Percentiles rank a stretch among this genome's conserved stretches.
These are phyloP conservation scores for Penicillium simplicissimum DNA, from an alignment of 495 filamentous ascomycete species.

Conservation along the genomic window DNA sequence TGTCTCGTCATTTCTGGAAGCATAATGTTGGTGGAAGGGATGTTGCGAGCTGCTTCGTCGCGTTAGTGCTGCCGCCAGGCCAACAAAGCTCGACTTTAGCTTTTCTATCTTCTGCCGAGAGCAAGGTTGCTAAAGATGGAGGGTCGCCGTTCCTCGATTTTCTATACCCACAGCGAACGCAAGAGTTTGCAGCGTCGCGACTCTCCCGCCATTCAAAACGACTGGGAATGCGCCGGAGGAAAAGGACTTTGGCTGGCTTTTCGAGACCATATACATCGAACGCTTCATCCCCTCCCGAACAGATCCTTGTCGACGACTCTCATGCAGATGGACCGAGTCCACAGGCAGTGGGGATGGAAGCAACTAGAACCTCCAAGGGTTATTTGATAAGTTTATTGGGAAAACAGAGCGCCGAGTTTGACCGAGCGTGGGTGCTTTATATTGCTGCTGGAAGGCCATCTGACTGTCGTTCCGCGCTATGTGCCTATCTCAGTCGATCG, in stretches of 20 bases:
- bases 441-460: conserved; percentile 30
- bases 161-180: conserved; percentile 38
- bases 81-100: conserved; percentile 24
- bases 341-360: background rate
- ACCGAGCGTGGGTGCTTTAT: conserved; percentile 42
- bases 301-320: background rate
- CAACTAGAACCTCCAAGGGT: conserved; percentile 13
- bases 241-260: conserved; percentile 20
- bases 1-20: conserved; percentile 68
- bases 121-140: conserved; percentile 20
- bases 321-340: background rate
- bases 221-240: conserved; percentile 34
- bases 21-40: conserved; percentile 62
- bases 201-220: conserved; percentile 28
- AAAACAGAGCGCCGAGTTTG: conserved; percentile 23
- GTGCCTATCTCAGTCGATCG: conserved; percentile 43
- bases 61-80: conserved; percentile 30
- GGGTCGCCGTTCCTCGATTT: conserved; percentile 42
- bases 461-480: conserved; percentile 32
- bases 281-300: conserved; percentile 16
- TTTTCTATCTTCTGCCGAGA: conserved; percentile 13
- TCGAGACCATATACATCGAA: conserved; percentile 35
- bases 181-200: conserved; percentile 25
- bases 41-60: conserved; percentile 48
- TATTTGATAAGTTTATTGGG: conserved; percentile 24